Evolutionary conservation across 2,329 filamentous ascomycete genomes (phyloP), one percentile per base, ranked within the genome.

Genomic region (Colletotrichum sojae): DNA sequence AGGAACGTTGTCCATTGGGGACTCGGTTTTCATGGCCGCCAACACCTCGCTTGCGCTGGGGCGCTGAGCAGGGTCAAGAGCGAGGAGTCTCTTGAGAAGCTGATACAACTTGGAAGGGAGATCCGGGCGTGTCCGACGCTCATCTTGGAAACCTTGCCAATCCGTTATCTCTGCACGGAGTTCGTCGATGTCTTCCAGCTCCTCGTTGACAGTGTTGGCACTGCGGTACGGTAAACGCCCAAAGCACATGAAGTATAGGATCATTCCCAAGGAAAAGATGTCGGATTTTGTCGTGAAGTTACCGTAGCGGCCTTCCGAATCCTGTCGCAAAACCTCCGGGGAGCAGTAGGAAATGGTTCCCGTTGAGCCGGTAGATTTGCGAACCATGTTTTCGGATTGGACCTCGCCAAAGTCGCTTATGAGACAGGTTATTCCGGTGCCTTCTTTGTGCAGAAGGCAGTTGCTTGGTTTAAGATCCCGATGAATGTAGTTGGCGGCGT

Each of bases 341-440:
- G 96, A 96, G 79, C 96, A 99, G 79, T 98, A 99, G 0, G 95
- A 98, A 53, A 99, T 96, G 0, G 96, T 99, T 1, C 96, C 96
- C 0, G 96, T 99, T 0, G 94, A 92, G 1, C 96, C 96, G 0
- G 95, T 97, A 0, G 94, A 97, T 67, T 92, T 93, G n/a, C 96
- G 90, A 16, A 90, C 89, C 0, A 89, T 88, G 75, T 95, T 92
- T 73, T 95, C 93, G 2, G 91, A 88, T 78, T 99, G 97, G 0
- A 98, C 95, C 79, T 99, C 96, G 48, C 97, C 96, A 82, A 99
- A 99, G 78, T 99, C 96, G 78, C 95, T 98, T 65, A 99, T 97
- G 16, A 99, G 84, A 54, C 97, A 97, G 60, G 88, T 89, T 12
- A 94, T 83, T 48, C 90, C 91, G 55, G 87, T 87, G 25, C 91